Evolutionary conservation across 306 rosid species (phyloP), one percentile per base, ranked within the genome.

Genomic region (Sindora glabra): DNA sequence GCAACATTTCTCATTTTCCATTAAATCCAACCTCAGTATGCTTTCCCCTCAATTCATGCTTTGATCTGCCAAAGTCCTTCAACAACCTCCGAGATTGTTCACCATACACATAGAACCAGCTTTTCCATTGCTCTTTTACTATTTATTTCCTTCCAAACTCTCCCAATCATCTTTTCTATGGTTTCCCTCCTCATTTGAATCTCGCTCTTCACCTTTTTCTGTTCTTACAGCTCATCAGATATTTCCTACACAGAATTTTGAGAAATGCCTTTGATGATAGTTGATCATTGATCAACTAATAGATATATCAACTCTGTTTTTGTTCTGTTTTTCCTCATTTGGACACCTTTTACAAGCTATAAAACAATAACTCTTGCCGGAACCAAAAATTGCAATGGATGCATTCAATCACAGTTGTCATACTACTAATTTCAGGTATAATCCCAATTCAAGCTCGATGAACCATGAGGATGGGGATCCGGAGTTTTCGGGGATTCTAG

Each of bases 401-500:
- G 72, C 90, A n/a, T 90, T 82, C 76, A 71, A 58, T 67, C 83
- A 68, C 41, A 62, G 52, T 67, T 64, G 58, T 59, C 83, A 70
- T 39, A 54, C 62, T 22, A 56, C 79, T 13, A 70, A 71, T 24
- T 91, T 87, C 73, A 75, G 83, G 40, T 91, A 81, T 73, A 79
- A 79, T 34, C 81, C 87, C 16, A 76, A 65, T 54, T 54, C 84
- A 8, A 61, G 34, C 64, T 32, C 70, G n/a, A 50, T 56, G 41
- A 71, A 33, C 32, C 73, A 60, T 59, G 69, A 10, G 0, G 71
- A 68, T 30, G 74, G 17, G 5, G 94, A 72, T 30, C 67, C 55
- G 0, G 82, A 81, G 23, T 87, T 87, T 48, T 72, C 81, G 0
- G 85, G 90, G 66, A 65, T 76, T 64, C 94, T 90, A 37, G 97